Evolutionary conservation across 768 basidiomycete species (phyloP).

Genomic region (Leccinum truebloodii): DNA sequence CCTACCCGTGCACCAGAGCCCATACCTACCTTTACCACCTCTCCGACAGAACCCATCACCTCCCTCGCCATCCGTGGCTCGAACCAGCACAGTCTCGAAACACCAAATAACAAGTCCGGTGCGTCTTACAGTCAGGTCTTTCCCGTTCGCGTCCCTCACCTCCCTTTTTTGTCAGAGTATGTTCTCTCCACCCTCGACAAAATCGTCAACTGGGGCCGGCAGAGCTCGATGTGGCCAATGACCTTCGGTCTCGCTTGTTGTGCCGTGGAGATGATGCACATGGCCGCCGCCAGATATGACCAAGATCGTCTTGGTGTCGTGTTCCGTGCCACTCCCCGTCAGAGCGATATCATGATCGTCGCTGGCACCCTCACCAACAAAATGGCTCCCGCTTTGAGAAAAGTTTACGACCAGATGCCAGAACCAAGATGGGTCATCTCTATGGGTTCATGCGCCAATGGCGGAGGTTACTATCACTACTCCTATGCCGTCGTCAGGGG

Average conservation of each 20-base stretch:
- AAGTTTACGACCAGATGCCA: conserved; percentile 98
- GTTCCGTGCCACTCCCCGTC: conserved; percentile 98
- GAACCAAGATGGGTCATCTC: conserved; percentile 99
- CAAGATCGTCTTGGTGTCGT: conserved; percentile 97
- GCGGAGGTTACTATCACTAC: conserved; percentile 96
- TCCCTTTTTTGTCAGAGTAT: conserved; percentile 63
- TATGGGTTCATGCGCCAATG: conserved; percentile 99
- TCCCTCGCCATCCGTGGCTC: conserved; percentile 74
- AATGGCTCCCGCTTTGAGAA: conserved; percentile 97
- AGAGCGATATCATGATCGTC: conserved; percentile 99
- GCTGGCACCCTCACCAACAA: conserved; percentile 99
- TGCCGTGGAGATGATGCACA: conserved; percentile 99
- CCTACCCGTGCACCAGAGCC: conserved; percentile 42
- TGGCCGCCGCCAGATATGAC: conserved; percentile 98
- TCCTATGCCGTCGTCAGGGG: conserved; percentile 99
- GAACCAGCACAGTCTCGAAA: conserved; percentile 84
- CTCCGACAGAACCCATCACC: conserved; percentile 59
- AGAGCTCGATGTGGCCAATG: conserved; percentile 99
- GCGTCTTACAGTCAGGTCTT: conserved; percentile 21
- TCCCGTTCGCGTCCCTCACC: conserved; percentile 3
- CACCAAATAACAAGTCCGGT: conserved; percentile 90
- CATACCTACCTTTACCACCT: conserved; percentile 45
- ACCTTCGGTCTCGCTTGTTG: conserved; percentile 98
- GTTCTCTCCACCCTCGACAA: conserved; percentile 96
- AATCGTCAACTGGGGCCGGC: conserved; percentile 94